These are phyloP conservation scores for Linnemannia exigua DNA, from an alignment of 192 early-diverging fungal species.

Conservation along the genomic window DNA sequence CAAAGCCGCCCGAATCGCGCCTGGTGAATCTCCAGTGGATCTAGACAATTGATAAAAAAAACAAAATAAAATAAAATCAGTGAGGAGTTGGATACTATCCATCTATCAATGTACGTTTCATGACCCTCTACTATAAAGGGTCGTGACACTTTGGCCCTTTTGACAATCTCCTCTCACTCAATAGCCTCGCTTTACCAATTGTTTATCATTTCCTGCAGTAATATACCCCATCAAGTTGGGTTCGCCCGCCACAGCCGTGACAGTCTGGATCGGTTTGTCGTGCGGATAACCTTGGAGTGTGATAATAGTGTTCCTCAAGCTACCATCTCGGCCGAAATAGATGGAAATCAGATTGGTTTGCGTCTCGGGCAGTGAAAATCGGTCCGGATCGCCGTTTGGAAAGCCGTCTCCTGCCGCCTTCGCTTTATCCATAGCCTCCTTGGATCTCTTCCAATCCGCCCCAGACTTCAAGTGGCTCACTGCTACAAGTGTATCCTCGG, in stretches of 20 bases:
- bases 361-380: conserved; percentile 21
- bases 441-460: neutral
- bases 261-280: conserved; percentile 3
- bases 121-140: too few relatives aligned
- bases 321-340: conserved; percentile 11
- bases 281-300: conserved; percentile 26
- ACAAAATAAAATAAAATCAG: neutral
- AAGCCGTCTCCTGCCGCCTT: neutral
- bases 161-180: too few relatives aligned
- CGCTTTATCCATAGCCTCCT: neutral
- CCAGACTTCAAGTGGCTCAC: conserved; percentile 36
- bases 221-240: conserved; percentile 27
- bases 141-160: too few relatives aligned
- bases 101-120: too few relatives aligned
- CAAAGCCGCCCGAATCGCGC: neutral
- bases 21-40: conserved; percentile 33
- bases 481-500: conserved; percentile 37
- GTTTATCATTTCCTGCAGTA: conserved; percentile 32
- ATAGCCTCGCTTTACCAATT: conserved; percentile 9
- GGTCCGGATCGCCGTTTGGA: neutral
- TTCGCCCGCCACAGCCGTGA: conserved; percentile 22
- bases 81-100: too few relatives aligned
- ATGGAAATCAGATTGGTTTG: conserved; percentile 35
- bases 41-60: conserved; percentile 20
- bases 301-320: neutral